A percentile compares a stretch with the other conserved stretches of the same genome.
Conservation (phyloP, 2,329 filamentous ascomycete species). For the Ceratocystis eucalypticola region DNA sequence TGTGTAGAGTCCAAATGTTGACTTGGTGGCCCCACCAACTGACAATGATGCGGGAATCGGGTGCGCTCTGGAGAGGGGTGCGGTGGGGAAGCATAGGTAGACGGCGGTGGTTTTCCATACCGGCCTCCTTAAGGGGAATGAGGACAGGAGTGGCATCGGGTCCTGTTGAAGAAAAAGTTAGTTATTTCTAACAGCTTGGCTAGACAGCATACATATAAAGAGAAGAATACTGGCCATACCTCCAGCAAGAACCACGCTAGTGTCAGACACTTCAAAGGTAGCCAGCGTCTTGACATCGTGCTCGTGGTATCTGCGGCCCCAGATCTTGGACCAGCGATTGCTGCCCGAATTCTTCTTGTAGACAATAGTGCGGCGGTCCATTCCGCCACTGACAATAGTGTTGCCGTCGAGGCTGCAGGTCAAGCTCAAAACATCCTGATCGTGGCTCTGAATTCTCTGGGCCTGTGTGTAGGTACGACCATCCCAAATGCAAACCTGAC, state of each 20-base stretch:
- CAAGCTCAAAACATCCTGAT: conserved; percentile 83
- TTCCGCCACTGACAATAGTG: conserved; percentile 76
- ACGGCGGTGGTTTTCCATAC: conserved; percentile 70
- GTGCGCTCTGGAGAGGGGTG: conserved; percentile 58
- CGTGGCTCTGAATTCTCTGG: conserved; percentile 75
- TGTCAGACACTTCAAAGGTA: conserved; percentile 66
- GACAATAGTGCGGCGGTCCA: conserved; percentile 75
- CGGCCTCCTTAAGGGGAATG: conserved; percentile 56
- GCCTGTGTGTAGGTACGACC: conserved; percentile 79
- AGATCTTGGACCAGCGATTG: conserved; percentile 70
- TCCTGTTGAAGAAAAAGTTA: conserved; percentile 37
- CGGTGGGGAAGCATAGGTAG: conserved; percentile 75
- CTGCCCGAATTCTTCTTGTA: conserved; percentile 55
- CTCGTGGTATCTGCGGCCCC: conserved; percentile 72
- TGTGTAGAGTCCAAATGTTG: conserved; percentile 57
- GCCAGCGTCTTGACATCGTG: conserved; percentile 95
- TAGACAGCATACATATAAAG: neutral
- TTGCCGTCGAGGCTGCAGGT: conserved; percentile 67
- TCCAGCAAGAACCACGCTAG: conserved; percentile 84
- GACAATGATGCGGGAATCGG: conserved; percentile 60
- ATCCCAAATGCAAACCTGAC: conserved; percentile 87
- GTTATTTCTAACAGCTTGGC: conserved; percentile 19
- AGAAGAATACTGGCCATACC: conserved; percentile 38
- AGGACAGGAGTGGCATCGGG: conserved; percentile 76
- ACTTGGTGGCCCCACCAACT: conserved; percentile 90